Conservation (phyloP, 495 filamentous ascomycete species). For the Penicillium coffeae region DNA sequence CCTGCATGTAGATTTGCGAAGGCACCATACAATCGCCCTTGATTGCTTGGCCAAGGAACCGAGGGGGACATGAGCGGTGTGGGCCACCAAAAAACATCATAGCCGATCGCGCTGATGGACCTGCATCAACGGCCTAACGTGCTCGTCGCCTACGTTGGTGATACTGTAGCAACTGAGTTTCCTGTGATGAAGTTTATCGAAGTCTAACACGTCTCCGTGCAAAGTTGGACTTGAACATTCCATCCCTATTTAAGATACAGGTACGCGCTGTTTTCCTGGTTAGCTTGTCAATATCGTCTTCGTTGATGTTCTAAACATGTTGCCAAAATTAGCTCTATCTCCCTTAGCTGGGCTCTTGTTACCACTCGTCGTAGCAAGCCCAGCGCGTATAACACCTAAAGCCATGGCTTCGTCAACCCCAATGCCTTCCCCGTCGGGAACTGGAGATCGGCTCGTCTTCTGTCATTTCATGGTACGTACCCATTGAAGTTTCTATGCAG, state of each 20-base stretch:
- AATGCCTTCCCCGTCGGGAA: not conserved
- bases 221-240: not conserved
- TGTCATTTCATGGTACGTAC: slow-evolving; percentile 56
- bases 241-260: not conserved
- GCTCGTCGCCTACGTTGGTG: not conserved
- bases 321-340: not conserved
- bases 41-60: too few relatives aligned
- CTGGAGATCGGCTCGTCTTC: slow-evolving; percentile 45
- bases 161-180: not conserved
- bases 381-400: not conserved
- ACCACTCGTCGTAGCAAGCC: not conserved
- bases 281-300: not conserved
- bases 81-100: too few relatives aligned
- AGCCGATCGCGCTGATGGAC: too few relatives aligned
- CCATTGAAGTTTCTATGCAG: not conserved
- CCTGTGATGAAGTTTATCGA: not conserved
- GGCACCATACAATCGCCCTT: too few relatives aligned
- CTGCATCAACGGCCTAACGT: too few relatives aligned
- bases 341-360: not conserved
- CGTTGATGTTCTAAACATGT: not conserved
- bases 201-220: not conserved
- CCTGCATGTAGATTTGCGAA: too few relatives aligned
- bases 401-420: not conserved
- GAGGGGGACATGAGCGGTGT: too few relatives aligned
- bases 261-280: not conserved